Base-by-base conservation (phyloP, 352 stramenopile species). In the Peronospora belbahrii region DNA sequence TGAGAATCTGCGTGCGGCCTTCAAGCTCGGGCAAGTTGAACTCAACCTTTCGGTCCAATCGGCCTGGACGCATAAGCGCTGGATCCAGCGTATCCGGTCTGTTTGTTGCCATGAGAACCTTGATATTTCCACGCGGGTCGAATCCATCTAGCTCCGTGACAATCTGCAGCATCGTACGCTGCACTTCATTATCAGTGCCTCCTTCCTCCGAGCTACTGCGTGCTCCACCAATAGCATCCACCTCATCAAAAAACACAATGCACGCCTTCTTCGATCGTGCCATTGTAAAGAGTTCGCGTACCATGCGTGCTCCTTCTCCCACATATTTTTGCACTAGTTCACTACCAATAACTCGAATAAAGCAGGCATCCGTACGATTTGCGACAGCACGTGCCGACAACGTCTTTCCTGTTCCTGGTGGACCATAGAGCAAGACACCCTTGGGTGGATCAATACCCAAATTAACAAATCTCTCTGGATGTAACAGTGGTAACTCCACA, bases 291-390 rank as follows among this genome's bases (percentile, higher is more conserved):
- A 99, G 73, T 67, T 99, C 97, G 34, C 97, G 94, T 53, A 99
- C 97, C 95, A 99, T 99, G 31, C 96, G 81, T 10, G 97, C 96
- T 45, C 97, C 97, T 74, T 99, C 96, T 15, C 97, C 97, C 24
- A 99, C 95, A 68, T 99, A 99, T 63, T 98, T 99, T 65, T 99
- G 97, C 35, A 99, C 97, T 8, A 99, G 73, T 61, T 99, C 96
- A 42, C 83, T 97, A 31, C 96, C 97, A 62, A 99, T 98, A 15
- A 99, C 96, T 45, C 96, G 94, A 75, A 99, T 99, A 71, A 99
- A 99, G 55, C 90, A 98, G 3, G 96, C 96, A 56, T 99, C 96
- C 23, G 97, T 99, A 54, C 96, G 73, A 82, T 99, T 99, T 14
- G 97, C 97, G 2, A 99, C 97, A 0, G 96, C 96, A 39, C 95